A percentile compares a stretch with the other conserved stretches of the same genome.
Evolutionary conservation across 106 monocot species (phyloP).

Genomic region (Alisma plantagoaquatica): DNA sequence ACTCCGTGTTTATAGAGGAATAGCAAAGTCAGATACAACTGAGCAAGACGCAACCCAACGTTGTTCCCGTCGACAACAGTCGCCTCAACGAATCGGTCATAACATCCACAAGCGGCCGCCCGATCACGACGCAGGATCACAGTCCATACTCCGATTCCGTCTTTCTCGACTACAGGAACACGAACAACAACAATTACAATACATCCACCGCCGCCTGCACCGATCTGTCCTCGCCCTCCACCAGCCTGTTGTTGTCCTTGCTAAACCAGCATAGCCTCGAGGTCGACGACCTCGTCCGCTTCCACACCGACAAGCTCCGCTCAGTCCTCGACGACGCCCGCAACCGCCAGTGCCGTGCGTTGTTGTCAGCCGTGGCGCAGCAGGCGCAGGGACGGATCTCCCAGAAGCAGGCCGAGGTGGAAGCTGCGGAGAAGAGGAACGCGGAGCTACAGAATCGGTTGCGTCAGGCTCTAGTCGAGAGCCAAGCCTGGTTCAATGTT

Average conservation of each 20-base stretch:
- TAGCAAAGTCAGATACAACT: too few relatives aligned
- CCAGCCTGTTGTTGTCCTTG: neutral
- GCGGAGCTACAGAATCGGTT: constrained; percentile 4
- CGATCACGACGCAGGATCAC: too few relatives aligned
- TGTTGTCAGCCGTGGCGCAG: constrained; percentile 1
- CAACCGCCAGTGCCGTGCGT: neutral
- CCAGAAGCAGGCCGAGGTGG: constrained; percentile 6
- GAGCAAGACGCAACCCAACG: too few relatives aligned
- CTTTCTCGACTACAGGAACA: too few relatives aligned
- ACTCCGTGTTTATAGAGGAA: too few relatives aligned
- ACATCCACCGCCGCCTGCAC: neutral
- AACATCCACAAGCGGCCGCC: constrained; percentile 7
- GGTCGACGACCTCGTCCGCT: constrained; percentile 19
- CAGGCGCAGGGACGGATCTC: neutral
- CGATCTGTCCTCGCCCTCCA: neutral
- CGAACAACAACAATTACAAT: too few relatives aligned
- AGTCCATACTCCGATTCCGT: too few relatives aligned
- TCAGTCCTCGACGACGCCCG: neutral
- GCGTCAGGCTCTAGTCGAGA: constrained; percentile 4
- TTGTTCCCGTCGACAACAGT: neutral
- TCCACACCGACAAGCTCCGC: neutral
- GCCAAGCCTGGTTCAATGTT: constrained; percentile 4
- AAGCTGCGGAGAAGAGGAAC: neutral
- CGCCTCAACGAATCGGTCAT: constrained; percentile 7
- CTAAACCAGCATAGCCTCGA: constrained; percentile 25